Evolutionary conservation across 257 asterid genomes (phyloP).

Genomic region (Scutellaria galericulata): DNA sequence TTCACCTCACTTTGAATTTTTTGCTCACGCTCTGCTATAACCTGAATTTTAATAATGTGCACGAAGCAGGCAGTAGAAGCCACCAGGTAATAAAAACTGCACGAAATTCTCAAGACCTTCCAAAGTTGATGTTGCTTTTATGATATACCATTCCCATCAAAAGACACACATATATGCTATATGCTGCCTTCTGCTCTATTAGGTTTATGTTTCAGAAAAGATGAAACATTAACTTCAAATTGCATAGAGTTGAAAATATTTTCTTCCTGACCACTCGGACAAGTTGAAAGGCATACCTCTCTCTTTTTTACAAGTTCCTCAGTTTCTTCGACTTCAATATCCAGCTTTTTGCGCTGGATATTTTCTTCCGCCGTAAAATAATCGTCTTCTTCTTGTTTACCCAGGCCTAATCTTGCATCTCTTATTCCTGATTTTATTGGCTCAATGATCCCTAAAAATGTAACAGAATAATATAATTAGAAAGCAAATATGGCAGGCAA

Average conservation of each 20-base stretch:
- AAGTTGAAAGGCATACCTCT: slow-evolving; percentile 72
- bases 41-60: slow-evolving; percentile 99
- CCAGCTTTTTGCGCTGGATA: slow-evolving; percentile 93
- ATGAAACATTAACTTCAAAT: slow-evolving; percentile 67
- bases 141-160: slow-evolving; percentile 91
- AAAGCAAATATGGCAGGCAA: neutral
- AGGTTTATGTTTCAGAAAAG: slow-evolving; percentile 70
- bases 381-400: slow-evolving; percentile 99
- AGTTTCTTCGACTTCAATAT: slow-evolving; percentile 91
- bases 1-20: slow-evolving; percentile 92
- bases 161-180: slow-evolving; percentile 90
- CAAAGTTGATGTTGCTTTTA: slow-evolving; percentile 84
- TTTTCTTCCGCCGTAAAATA: slow-evolving; percentile 97
- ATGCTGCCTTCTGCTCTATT: slow-evolving; percentile 95
- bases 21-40: slow-evolving; percentile 97
- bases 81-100: slow-evolving; percentile 99
- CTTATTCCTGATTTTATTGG: slow-evolving; percentile 97
- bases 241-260: slow-evolving; percentile 43
- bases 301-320: slow-evolving; percentile 91
- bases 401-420: slow-evolving; percentile 90
- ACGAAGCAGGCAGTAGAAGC: slow-evolving; percentile 99
- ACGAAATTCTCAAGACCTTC: slow-evolving; percentile 96
- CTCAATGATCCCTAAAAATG: slow-evolving; percentile 74
- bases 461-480: slow-evolving; percentile 15
- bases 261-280: slow-evolving; percentile 37